phyloP scores from a whole-genome alignment of 306 rosid species.

The Acacia acuminata region DNA sequence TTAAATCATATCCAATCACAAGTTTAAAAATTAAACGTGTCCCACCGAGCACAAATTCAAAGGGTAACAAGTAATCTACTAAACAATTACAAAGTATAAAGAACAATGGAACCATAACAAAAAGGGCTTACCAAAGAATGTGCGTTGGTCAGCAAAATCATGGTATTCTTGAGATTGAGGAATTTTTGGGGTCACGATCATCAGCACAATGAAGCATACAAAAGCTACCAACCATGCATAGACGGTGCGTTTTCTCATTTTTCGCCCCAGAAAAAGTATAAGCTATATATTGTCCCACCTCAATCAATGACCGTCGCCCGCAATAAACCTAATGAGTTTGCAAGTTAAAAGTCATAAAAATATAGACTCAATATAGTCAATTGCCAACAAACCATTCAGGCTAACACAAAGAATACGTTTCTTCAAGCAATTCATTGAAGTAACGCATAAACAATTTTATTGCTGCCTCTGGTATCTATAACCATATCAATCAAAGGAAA shows the following conservation, averaged over 20 bases:
- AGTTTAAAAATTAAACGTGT: background rate
- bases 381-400: background rate
- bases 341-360: background rate
- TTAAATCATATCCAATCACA: constrained; percentile 2
- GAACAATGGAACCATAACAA: background rate
- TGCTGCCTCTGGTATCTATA: background rate
- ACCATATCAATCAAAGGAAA: background rate
- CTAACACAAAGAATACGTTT: background rate
- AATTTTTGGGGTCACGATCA: constrained; percentile 72
- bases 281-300: background rate
- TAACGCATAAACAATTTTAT: background rate
- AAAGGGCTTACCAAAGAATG: constrained; percentile 50
- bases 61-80: background rate
- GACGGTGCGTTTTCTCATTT: constrained; percentile 49
- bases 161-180: constrained; percentile 86
- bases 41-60: background rate
- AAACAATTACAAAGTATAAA: background rate
- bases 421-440: background rate
- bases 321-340: background rate
- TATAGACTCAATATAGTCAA: no score
- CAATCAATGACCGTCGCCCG: background rate
- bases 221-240: constrained; percentile 56
- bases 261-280: background rate
- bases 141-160: constrained; percentile 79
- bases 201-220: constrained; percentile 52